Evolutionary conservation across 2,329 filamentous ascomycete species (phyloP), one percentile per base, ranked within the genome.

Genomic region (Zymoseptoria ardabiliae): DNA sequence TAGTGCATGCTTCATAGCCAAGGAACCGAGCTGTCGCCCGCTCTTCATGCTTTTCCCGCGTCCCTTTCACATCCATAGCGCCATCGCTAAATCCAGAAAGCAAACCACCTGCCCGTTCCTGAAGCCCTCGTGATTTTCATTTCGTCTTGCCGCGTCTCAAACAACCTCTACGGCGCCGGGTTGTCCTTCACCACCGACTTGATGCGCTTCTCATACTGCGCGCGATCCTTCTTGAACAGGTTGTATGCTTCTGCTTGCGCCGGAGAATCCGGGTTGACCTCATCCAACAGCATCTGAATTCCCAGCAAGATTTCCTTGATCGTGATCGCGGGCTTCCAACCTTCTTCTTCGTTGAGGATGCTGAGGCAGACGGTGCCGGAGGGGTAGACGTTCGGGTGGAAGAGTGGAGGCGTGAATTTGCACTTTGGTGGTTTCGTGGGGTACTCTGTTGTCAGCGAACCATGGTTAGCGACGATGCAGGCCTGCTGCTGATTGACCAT

Each of bases 371-470:
- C 94, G 53, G 94, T 99, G 66, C 94, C 95, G 0, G 93, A 97
- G 0, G 94, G 94, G 74, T 99, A 99, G 67, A 99, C 94, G 74
- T 99, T 99, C 0, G 94, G 94, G 72, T 99, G 94, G 79, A 99
- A 99, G 49, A 99, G 85, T 21, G 94, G 93, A 11, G 94, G 94
- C 0, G 88, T 85, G 72, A 99, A 99, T 83, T 96, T 97, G 86
- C 94, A 99, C 78, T 99, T 99, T 1, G 94, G 94, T 30, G 94
- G 94, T 76, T 99, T 99, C 55, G 95, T 99, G 17, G 94, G 94
- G 75, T 99, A 99, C 71, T 99, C 94, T 96, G 70, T 65, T 64
- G 30, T 5, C 7, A 10, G 23, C n/a, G 13, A 17, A 6, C 3
- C 35, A 3, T 45, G 35, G 35, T 45, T 7, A 41, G 35, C 4